These are phyloP conservation scores for Hanseniaspora clermontiae DNA, from an alignment of 805 yeast species.

Conservation along the genomic window DNA sequence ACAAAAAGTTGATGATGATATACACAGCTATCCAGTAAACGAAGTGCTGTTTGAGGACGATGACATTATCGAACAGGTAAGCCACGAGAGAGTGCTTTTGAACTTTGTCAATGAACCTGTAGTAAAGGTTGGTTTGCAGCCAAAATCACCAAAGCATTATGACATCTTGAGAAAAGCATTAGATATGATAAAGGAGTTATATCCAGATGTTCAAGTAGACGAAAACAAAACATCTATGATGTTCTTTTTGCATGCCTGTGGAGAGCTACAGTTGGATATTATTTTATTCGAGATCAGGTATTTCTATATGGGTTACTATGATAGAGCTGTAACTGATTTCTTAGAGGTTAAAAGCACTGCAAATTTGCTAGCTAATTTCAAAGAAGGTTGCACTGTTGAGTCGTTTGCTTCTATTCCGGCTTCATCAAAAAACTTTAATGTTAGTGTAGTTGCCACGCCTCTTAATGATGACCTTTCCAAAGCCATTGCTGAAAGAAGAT, in stretches of 20 bases:
- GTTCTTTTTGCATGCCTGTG: conserved; percentile 65
- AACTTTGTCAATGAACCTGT: conserved; percentile 42
- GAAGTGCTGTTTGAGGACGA: background rate
- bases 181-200: conserved; percentile 46
- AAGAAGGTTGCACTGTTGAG: conserved; percentile 59
- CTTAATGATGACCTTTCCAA: conserved; percentile 40
- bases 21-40: conserved; percentile 21
- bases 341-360: conserved; percentile 62
- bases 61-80: background rate
- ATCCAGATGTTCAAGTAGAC: conserved; percentile 52
- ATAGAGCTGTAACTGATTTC: conserved; percentile 22
- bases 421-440: conserved; percentile 41
- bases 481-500: conserved; percentile 25
- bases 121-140: conserved; percentile 73
- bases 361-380: conserved; percentile 66
- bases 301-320: conserved; percentile 28
- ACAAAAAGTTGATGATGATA: conserved; percentile 49
- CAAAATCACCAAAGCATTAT: conserved; percentile 62
- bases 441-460: conserved; percentile 66
- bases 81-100: background rate
- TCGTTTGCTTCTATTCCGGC: conserved; percentile 59
- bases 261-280: conserved; percentile 81
- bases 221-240: conserved; percentile 79
- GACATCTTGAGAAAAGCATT: conserved; percentile 64
- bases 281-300: conserved; percentile 61